A percentile compares a stretch with the other conserved stretches of the same genome.
Evolutionary conservation across 1,284 basidiomycete species (phyloP).

Genomic region (Ganoderma boninense): DNA sequence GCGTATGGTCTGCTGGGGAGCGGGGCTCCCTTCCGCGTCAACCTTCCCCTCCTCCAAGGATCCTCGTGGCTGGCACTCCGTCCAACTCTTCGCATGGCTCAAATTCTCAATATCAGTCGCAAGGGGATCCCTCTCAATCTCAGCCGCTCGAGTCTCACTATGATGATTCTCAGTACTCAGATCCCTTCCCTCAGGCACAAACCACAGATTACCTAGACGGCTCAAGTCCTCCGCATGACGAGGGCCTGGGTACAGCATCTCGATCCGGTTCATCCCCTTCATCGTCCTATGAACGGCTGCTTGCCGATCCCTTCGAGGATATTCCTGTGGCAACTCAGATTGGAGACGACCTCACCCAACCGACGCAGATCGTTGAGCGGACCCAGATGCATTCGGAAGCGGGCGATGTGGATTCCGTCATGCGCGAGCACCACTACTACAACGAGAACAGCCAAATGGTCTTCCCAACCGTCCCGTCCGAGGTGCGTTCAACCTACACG

Average conservation of each 20-base stretch:
- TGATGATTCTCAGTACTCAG: slow-evolving; percentile 16
- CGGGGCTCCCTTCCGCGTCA: neutral
- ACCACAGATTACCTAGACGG: slow-evolving; percentile 9
- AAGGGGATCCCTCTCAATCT: neutral
- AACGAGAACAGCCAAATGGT: slow-evolving; percentile 23
- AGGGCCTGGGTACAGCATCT: slow-evolving; percentile 6
- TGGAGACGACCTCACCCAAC: slow-evolving; percentile 18
- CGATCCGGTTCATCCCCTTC: slow-evolving; percentile 30
- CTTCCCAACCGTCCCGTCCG: slow-evolving; percentile 22
- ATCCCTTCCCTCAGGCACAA: slow-evolving; percentile 22
- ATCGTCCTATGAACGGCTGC: slow-evolving; percentile 32
- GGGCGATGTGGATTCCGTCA: slow-evolving; percentile 7
- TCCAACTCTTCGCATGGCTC: slow-evolving; percentile 28
- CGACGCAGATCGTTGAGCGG: slow-evolving; percentile 25
- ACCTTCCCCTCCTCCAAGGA: slow-evolving; percentile 17
- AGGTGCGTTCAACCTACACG: slow-evolving; percentile 16
- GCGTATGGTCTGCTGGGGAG: slow-evolving; percentile 11
- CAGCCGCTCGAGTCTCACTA: slow-evolving; percentile 15
- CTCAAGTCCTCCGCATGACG: slow-evolving; percentile 1
- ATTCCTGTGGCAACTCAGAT: slow-evolving; percentile 21
- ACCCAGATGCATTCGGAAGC: slow-evolving; percentile 3
- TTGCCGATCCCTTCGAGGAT: slow-evolving; percentile 16
- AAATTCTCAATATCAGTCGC: slow-evolving; percentile 13
- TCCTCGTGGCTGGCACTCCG: slow-evolving; percentile 33
- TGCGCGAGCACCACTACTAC: slow-evolving; percentile 19